Evolutionary conservation across 306 rosid species (phyloP), one percentile per base, ranked within the genome.

Genomic region (Vigna radiata): DNA sequence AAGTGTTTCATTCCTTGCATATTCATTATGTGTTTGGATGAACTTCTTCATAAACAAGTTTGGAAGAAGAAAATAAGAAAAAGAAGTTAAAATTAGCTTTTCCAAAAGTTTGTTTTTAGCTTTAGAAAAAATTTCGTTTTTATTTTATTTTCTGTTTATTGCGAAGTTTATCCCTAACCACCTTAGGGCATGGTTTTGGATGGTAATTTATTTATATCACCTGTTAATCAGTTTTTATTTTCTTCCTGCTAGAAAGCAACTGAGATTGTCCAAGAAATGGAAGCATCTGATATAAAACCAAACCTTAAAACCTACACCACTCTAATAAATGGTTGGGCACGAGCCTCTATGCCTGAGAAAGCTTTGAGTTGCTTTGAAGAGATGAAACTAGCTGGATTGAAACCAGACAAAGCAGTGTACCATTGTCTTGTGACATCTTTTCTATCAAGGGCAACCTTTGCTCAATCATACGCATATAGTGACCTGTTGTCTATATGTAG

Each of bases 371-470:
- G 94, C 86, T 95, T 89, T 31, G 91, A 85, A 70, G 92, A 92
- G 84, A 90, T 95, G 97, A 95, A 95, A 86, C 65, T 29, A 55
- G 88, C 88, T 39, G 99, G 97, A 53, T 75, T 89, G 81, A 90
- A 87, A 81, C 99, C 97, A 17, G 99, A 95, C 88, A 87, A 63
- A 85, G 99, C 97, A 53, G 97, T 92, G 10, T 95, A 89, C 86
- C 99, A 95, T 85, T 95, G 99, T 83, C 90, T 95, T 64, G 77
- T 90, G 97, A 95, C 99, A 80, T 90, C 99, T 37, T 83, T 95
- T 83, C 86, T 95, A 72, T 95, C 99, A 4, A 89, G 99, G 81
- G 97, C 99, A 56, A 86, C 92, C 16, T 82, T 89, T 70, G 91
- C 96, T 18, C 94, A 89, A 85, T 89, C 92, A 39, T 86, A 84